Conservation (phyloP, 306 rosid species). For the Coriaria nepalensis region DNA sequence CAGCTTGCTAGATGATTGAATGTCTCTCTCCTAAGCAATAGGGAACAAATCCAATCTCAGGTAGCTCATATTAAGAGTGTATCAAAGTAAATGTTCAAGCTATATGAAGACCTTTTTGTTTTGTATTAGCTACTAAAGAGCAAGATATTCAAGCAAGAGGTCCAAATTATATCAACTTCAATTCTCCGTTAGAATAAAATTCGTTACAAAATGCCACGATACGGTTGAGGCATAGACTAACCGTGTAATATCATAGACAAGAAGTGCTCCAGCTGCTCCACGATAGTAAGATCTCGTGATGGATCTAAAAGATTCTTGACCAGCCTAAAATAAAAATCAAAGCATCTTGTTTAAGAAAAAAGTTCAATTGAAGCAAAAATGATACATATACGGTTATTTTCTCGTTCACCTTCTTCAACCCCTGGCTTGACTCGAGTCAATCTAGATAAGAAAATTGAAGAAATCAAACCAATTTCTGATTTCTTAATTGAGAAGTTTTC, state of each 20-base stretch:
- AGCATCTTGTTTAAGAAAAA: neutral
- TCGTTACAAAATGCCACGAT: no score
- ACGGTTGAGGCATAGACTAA: slow-evolving; percentile 16
- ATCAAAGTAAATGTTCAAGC: neutral
- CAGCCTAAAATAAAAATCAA: slow-evolving; percentile 54
- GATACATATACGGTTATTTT: neutral
- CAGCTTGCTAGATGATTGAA: slow-evolving; percentile 77
- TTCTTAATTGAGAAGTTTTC: no score
- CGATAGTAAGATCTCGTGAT: slow-evolving; percentile 94
- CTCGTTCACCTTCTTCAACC: no score
- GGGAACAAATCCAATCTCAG: slow-evolving; percentile 2
- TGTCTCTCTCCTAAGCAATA: slow-evolving; percentile 75
- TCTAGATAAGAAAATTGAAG: no score
- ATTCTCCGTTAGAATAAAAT: no score
- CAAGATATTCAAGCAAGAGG: no score
- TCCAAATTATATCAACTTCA: no score
- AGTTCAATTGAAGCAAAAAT: neutral
- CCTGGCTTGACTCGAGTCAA: no score
- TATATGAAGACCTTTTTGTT: neutral
- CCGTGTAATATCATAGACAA: slow-evolving; percentile 97
- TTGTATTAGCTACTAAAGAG: no score
- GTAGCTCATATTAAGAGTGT: neutral
- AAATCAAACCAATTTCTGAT: no score
- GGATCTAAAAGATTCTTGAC: slow-evolving; percentile 96
- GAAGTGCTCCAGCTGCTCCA: slow-evolving; percentile 96